A percentile compares a stretch with the other conserved stretches of the same genome.
These are phyloP conservation scores for Auricularia cornea DNA, from an alignment of 768 basidiomycete species.

Conservation along the genomic window DNA sequence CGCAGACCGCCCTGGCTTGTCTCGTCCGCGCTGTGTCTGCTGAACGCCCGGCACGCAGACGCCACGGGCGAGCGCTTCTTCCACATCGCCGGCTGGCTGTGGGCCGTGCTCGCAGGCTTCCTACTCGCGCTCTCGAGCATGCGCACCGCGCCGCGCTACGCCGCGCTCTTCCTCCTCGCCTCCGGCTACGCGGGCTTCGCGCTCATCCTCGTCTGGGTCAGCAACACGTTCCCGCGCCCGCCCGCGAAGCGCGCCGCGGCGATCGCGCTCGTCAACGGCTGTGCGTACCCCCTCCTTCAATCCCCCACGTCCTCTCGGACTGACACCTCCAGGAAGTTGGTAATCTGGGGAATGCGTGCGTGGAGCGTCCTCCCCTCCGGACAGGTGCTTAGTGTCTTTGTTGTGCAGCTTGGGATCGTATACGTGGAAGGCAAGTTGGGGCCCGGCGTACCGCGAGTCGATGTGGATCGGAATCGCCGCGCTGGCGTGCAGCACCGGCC, in stretches of 20 bases:
- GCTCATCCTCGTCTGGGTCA: constrained; percentile 51
- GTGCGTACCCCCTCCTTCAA: not conserved
- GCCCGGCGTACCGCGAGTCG: not conserved
- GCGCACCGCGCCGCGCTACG: constrained; percentile 45
- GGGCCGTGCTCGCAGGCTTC: constrained; percentile 52
- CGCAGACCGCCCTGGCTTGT: constrained; percentile 58
- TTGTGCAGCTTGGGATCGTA: constrained; percentile 2
- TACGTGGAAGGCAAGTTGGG: constrained; percentile 2
- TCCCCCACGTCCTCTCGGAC: not conserved
- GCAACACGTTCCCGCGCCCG: constrained; percentile 51
- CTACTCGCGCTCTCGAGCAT: constrained; percentile 51
- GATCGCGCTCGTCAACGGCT: constrained; percentile 55
- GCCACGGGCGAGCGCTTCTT: constrained; percentile 57
- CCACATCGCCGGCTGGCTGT: constrained; percentile 50
- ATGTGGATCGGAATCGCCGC: not conserved
- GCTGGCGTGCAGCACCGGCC: constrained; percentile 16
- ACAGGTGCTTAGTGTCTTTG: no score
- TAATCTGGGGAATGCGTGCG: constrained; percentile 10
- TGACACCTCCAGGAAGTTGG: constrained; percentile 4
- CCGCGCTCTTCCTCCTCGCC: constrained; percentile 58
- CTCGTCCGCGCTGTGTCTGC: constrained; percentile 38
- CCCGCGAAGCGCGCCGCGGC: constrained; percentile 49
- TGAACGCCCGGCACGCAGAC: constrained; percentile 55
- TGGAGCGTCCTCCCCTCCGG: no score
- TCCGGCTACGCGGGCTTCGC: constrained; percentile 41